Conservation (phyloP, 2,329 filamentous ascomycete genomes). For the Aureobasidium sp. region DNA sequence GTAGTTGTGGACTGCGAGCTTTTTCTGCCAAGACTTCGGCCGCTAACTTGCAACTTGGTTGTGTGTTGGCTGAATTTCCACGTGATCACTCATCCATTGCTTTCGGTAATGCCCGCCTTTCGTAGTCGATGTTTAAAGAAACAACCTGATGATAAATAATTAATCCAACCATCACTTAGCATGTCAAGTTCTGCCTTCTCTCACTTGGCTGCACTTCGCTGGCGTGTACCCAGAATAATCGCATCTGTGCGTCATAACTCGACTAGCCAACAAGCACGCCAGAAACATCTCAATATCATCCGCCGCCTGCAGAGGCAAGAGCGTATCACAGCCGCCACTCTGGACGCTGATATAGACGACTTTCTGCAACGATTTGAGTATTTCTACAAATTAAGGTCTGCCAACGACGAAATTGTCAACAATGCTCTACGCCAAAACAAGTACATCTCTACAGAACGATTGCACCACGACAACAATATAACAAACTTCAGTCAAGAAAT, state of each 20-base stretch:
- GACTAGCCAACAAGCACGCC: neutral
- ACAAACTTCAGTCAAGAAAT: neutral
- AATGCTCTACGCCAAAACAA: neutral
- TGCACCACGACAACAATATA: neutral
- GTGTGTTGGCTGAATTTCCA: neutral
- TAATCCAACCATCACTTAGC: neutral
- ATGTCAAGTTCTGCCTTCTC: neutral
- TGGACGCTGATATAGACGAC: neutral
- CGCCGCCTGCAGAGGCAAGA: neutral
- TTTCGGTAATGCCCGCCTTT: neutral
- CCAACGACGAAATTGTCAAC: neutral
- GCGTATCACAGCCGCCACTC: neutral
- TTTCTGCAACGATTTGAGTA: neutral
- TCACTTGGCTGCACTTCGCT: neutral
- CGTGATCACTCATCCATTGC: neutral
- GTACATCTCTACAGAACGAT: constrained; percentile 5
- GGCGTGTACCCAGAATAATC: neutral
- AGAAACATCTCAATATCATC: neutral
- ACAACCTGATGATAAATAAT: neutral
- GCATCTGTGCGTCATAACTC: neutral
- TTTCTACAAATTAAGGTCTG: neutral
- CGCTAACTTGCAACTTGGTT: neutral
- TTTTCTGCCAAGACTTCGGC: neutral
- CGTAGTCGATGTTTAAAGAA: neutral
- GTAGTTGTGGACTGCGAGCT: neutral